phyloP scores from a whole-genome alignment of 352 stramenopile species.

The Phytopythium aichiense region DNA sequence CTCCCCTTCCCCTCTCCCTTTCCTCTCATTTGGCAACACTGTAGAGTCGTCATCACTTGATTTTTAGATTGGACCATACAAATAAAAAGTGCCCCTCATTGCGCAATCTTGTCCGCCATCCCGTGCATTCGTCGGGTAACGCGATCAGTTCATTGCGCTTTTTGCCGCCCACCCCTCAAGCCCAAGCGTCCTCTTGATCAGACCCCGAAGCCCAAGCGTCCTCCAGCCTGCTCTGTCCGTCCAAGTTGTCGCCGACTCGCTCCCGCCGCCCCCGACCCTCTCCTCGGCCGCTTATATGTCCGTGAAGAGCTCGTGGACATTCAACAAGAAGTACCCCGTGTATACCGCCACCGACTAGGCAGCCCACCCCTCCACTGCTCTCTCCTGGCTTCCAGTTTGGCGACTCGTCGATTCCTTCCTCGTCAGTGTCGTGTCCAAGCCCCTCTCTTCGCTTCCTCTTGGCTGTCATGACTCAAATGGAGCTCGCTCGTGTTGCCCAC shows the following conservation, averaged over 20 bases:
- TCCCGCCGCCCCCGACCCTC: background rate
- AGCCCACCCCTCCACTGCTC: background rate
- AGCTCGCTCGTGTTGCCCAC: constrained; percentile 28
- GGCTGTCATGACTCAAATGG: constrained; percentile 47
- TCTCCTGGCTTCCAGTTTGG: background rate
- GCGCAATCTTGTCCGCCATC: background rate
- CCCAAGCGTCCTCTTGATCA: constrained; percentile 13
- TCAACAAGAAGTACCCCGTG: constrained; percentile 83
- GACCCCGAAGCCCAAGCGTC: constrained; percentile 5
- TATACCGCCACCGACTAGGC: constrained; percentile 65
- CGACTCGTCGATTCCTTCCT: background rate
- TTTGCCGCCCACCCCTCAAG: constrained; percentile 33
- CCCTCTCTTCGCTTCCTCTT: background rate
- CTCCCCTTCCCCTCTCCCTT: background rate
- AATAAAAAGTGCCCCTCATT: constrained; percentile 10
- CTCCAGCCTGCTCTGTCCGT: background rate
- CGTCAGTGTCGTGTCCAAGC: background rate
- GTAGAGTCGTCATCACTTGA: background rate
- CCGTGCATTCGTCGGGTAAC: constrained; percentile 43
- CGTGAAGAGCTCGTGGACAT: constrained; percentile 80
- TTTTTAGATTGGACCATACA: constrained; percentile 5
- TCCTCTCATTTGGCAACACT: background rate
- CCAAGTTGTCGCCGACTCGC: background rate
- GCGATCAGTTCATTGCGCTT: constrained; percentile 64
- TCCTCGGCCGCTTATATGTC: constrained; percentile 50